These are phyloP conservation scores for Panicum hallii DNA, from an alignment of 202 grass and related monocot genomes.

Conservation along the genomic window DNA sequence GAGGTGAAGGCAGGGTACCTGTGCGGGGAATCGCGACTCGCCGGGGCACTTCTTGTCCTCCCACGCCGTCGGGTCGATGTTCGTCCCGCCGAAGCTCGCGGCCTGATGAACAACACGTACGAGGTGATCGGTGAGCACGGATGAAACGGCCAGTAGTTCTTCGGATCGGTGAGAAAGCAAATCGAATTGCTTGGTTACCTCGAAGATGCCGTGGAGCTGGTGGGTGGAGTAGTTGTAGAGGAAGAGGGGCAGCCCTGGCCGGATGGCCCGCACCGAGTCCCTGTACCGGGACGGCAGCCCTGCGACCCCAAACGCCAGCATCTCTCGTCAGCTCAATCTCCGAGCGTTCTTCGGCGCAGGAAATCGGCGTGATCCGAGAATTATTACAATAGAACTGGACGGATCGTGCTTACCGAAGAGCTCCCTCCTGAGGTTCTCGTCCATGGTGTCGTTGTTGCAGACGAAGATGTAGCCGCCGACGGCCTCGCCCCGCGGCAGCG, in stretches of 20 bases:
- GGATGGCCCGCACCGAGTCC: conserved; percentile 90
- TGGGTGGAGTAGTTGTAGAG: conserved; percentile 99
- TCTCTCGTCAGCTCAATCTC: background rate
- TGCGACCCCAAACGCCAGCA: conserved; percentile 25
- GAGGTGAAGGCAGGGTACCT: conserved; percentile 44
- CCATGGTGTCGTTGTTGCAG: conserved; percentile 99
- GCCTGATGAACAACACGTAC: conserved; percentile 44
- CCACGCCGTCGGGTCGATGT: conserved; percentile 98
- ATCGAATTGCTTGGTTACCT: conserved; percentile 49
- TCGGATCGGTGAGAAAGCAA: background rate
- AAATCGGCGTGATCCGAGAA: background rate
- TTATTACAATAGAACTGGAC: background rate
- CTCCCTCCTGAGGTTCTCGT: conserved; percentile 91
- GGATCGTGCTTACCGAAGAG: conserved; percentile 70
- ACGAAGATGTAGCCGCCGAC: conserved; percentile 98
- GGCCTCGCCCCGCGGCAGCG: conserved; percentile 76
- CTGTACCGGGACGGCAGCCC: conserved; percentile 96
- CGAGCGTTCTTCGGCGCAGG: background rate
- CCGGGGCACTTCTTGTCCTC: conserved; percentile 98
- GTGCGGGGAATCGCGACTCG: conserved; percentile 95
- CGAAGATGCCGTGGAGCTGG: conserved; percentile 96
- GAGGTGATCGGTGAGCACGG: background rate
- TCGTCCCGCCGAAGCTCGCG: conserved; percentile 89
- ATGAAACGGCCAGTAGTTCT: background rate
- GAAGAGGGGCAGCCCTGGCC: conserved; percentile 93